Conservation (phyloP, 371 early-diverging fungal genomes). For the Mucor plumbeus region DNA sequence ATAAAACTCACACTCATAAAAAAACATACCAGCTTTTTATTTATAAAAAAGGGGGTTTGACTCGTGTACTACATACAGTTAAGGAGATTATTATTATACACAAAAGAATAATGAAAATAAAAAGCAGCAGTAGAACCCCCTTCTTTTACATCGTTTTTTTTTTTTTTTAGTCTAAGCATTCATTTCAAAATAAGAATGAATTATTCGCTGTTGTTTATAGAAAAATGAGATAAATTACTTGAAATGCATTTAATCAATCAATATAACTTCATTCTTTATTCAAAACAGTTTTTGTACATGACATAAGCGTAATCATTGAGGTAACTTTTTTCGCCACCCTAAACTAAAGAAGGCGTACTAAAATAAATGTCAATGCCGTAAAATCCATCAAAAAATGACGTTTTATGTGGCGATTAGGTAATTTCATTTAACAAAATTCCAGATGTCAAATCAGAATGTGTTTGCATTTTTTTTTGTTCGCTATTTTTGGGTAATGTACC, state of each 20-base stretch:
- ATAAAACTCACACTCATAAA: not conserved
- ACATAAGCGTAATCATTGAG: not conserved
- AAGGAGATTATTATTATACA: not conserved
- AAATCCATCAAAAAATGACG: not conserved
- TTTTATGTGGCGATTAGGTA: not conserved
- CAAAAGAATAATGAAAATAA: not conserved
- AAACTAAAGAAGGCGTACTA: not conserved
- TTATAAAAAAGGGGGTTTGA: not conserved
- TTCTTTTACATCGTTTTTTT: not conserved
- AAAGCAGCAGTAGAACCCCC: not conserved
- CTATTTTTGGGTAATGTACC: too few relatives aligned
- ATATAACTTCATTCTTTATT: conserved; percentile 6
- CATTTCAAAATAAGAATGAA: not conserved
- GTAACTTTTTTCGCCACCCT: not conserved
- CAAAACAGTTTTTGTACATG: not conserved
- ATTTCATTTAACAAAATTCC: not conserved
- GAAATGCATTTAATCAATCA: conserved; percentile 6
- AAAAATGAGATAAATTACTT: not conserved
- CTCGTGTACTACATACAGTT: conserved; percentile 3
- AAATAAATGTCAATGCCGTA: not conserved
- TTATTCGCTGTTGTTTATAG: conserved; percentile 2
- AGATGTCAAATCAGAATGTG: too few relatives aligned
- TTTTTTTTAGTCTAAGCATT: not conserved
- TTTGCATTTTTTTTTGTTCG: too few relatives aligned
- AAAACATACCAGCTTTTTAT: not conserved